These are phyloP conservation scores for Capsella bursapastoris DNA, from an alignment of 345 rosid genomes.

Conservation along the genomic window DNA sequence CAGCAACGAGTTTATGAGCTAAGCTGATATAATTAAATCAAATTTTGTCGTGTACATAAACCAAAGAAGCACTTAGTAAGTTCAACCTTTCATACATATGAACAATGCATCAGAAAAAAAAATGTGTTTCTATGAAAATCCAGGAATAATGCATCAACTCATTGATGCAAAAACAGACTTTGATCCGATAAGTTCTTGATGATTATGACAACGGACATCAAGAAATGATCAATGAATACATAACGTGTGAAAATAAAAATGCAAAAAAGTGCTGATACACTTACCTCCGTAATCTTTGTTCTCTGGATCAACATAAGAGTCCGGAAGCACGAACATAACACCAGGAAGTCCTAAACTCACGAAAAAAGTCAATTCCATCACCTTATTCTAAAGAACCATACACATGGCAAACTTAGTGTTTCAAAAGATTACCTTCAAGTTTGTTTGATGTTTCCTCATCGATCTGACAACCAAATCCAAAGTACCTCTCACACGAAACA, in stretches of 20 bases:
- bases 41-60: neutral
- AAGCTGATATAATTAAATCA: neutral
- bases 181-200: constrained; percentile 11
- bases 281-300: constrained; percentile 91
- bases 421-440: constrained; percentile 67
- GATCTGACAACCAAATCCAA: constrained; percentile 93
- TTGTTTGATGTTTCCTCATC: constrained; percentile 95
- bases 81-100: constrained; percentile 14
- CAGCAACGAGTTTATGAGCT: constrained; percentile 7
- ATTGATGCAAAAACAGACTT: neutral
- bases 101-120: neutral
- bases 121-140: neutral
- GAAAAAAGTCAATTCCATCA: neutral
- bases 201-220: constrained; percentile 4
- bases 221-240: constrained; percentile 6
- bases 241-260: neutral
- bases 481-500: constrained; percentile 91
- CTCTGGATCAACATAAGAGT: constrained; percentile 89
- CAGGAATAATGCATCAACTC: neutral
- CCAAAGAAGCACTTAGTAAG: neutral
- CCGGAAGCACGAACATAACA: constrained; percentile 87
- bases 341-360: constrained; percentile 58
- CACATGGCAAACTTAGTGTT: constrained; percentile 15
- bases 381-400: neutral
- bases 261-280: constrained; percentile 15